Evolutionary conservation across 768 basidiomycete species (phyloP).

Genomic region (Trametes cubensis): DNA sequence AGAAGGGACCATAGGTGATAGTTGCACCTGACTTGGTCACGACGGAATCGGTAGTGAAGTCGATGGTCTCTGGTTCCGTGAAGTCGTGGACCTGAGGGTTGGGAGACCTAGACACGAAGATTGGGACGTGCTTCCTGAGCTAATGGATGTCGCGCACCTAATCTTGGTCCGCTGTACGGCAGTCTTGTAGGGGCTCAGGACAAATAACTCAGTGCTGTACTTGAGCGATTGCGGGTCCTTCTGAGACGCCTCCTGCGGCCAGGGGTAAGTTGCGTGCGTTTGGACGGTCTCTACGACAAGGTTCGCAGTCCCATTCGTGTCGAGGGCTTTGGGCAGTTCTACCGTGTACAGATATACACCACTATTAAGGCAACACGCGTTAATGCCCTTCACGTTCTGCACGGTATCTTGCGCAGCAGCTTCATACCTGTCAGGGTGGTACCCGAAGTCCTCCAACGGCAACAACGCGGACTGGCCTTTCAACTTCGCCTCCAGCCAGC

Average conservation of each 20-base stretch:
- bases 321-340: conserved; percentile 61
- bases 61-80: conserved; percentile 64
- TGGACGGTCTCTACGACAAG: conserved; percentile 79
- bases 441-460: conserved; percentile 49
- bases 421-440: conserved; percentile 57
- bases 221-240: conserved; percentile 77
- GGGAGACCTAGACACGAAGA: conserved; percentile 53
- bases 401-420: background rate
- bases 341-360: conserved; percentile 60
- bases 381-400: background rate
- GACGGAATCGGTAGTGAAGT: conserved; percentile 59
- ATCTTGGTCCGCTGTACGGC: conserved; percentile 85
- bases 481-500: conserved; percentile 79
- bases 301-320: conserved; percentile 63
- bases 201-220: conserved; percentile 75
- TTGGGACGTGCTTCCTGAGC: background rate
- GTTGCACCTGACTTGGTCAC: conserved; percentile 78
- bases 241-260: conserved; percentile 75
- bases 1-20: conserved; percentile 88
- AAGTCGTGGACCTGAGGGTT: conserved; percentile 71
- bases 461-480: conserved; percentile 69
- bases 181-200: conserved; percentile 83
- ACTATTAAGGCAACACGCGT: conserved; percentile 24
- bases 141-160: conserved; percentile 52
- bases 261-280: conserved; percentile 76